A percentile compares a stretch with the other conserved stretches of the same genome.
Evolutionary conservation across 495 filamentous ascomycete species (phyloP).

Genomic region (Thozetella sp.): DNA sequence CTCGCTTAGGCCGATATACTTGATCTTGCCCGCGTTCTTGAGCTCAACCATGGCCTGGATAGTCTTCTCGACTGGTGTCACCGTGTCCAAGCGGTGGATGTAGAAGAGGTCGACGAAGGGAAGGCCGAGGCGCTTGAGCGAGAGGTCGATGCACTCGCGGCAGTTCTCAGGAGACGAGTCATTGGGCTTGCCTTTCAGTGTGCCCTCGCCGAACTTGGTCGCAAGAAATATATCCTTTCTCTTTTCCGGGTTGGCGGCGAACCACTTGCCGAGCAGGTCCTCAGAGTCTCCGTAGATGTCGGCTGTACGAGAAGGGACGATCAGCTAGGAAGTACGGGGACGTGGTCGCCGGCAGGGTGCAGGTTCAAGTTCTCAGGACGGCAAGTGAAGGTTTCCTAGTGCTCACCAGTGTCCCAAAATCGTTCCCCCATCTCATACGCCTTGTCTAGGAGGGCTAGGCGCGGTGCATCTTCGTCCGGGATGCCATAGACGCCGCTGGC

Average conservation of each 20-base stretch:
- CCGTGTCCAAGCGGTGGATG: slow-evolving; percentile 42
- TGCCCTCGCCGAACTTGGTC: slow-evolving; percentile 39
- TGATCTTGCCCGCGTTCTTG: slow-evolving; percentile 36
- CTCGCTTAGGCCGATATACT: slow-evolving; percentile 60
- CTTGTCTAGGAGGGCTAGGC: too few species aligned
- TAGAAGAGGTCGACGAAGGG: slow-evolving; percentile 56
- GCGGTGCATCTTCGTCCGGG: too few species aligned
- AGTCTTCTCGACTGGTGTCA: slow-evolving; percentile 58
- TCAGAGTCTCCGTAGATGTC: slow-evolving; percentile 34
- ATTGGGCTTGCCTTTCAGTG: slow-evolving; percentile 5
- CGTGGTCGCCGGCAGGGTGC: too few species aligned
- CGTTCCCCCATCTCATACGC: too few species aligned
- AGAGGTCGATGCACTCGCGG: slow-evolving; percentile 39
- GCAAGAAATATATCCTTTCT: slow-evolving; percentile 47
- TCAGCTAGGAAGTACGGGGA: too few species aligned
- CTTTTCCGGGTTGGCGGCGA: slow-evolving; percentile 28
- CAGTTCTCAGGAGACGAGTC: slow-evolving; percentile 48
- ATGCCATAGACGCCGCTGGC: too few species aligned
- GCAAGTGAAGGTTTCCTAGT: too few species aligned
- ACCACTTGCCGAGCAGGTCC: slow-evolving; percentile 41
- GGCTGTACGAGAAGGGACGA: too few species aligned
- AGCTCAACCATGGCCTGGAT: slow-evolving; percentile 39
- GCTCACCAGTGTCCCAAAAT: too few species aligned
- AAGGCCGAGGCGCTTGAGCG: slow-evolving; percentile 41
- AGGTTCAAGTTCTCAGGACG: too few species aligned